phyloP scores from a whole-genome alignment of 192 early-diverging fungal genomes.

The Diversispora epigaea region DNA sequence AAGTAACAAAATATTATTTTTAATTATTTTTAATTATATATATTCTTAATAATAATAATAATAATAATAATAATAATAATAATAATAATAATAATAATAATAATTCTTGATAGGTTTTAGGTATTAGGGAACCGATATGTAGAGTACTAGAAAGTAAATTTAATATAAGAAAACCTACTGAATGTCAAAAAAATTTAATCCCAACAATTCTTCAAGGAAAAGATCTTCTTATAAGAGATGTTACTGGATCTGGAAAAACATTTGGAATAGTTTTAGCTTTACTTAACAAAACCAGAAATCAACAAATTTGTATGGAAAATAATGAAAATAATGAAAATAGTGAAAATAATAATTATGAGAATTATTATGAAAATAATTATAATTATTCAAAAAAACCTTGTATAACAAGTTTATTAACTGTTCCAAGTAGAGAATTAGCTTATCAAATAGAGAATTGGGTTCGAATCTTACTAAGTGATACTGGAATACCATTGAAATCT shows the following conservation, averaged over 20 bases:
- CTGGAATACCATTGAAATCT: conserved; percentile 23
- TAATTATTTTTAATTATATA: no score
- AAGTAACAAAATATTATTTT: no score
- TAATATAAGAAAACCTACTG: conserved; percentile 43
- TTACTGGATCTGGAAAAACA: conserved; percentile 57
- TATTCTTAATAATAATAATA: no score
- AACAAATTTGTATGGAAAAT: not conserved
- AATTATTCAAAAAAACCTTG: conserved; percentile 1
- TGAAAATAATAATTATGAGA: no score
- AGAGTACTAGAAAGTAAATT: conserved; percentile 33
- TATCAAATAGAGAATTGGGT: conserved; percentile 52
- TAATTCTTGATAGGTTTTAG: conserved; percentile 8
- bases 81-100: no score
- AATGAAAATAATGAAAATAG: no score
- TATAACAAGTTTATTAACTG: conserved; percentile 46
- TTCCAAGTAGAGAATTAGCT: conserved; percentile 56
- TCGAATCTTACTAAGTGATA: conserved; percentile 33
- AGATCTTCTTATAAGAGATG: conserved; percentile 53
- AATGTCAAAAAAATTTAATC: conserved; percentile 44
- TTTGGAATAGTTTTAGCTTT: conserved; percentile 52
- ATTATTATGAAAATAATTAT: not conserved
- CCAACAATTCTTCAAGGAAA: conserved; percentile 42
- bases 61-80: no score
- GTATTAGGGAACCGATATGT: conserved; percentile 24
- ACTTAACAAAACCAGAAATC: conserved; percentile 36